Evolutionary conservation across 2,329 filamentous ascomycete species (phyloP).

Genomic region (Apiospora koreana): DNA sequence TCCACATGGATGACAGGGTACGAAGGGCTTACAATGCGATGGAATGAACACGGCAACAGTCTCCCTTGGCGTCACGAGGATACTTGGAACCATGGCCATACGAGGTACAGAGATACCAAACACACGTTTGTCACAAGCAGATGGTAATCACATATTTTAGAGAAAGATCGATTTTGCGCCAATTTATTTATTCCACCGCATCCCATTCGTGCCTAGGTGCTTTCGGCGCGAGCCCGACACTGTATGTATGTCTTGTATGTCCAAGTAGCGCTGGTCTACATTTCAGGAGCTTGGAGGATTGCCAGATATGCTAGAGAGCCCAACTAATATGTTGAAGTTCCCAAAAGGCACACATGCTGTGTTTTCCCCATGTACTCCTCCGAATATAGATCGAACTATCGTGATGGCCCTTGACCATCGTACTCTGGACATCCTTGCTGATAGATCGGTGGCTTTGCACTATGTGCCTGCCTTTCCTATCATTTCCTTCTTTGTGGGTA

Average conservation of each 20-base stretch:
- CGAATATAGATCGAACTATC: neutral
- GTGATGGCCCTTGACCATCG: neutral
- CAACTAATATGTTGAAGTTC: neutral
- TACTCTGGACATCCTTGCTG: neutral
- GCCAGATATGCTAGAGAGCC: neutral
- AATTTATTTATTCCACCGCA: neutral
- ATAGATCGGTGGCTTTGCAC: neutral
- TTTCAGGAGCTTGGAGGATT: neutral
- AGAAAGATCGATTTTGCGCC: neutral
- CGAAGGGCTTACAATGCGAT: too few relatives aligned
- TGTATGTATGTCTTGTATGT: neutral
- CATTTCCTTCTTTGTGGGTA: neutral
- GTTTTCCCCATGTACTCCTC: neutral
- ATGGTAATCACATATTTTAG: neutral
- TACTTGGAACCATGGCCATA: too few relatives aligned
- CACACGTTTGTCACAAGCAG: too few relatives aligned
- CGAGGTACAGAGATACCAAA: too few relatives aligned
- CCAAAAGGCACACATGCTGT: neutral
- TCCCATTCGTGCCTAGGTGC: neutral
- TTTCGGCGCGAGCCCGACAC: neutral
- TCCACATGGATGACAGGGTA: too few relatives aligned
- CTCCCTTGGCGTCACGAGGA: too few relatives aligned
- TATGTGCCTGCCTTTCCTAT: neutral
- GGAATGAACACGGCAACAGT: too few relatives aligned
- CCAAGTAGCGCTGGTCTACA: neutral